Conservation (phyloP, 495 filamentous ascomycete genomes). For the Hyaloscypha finlandica region DNA sequence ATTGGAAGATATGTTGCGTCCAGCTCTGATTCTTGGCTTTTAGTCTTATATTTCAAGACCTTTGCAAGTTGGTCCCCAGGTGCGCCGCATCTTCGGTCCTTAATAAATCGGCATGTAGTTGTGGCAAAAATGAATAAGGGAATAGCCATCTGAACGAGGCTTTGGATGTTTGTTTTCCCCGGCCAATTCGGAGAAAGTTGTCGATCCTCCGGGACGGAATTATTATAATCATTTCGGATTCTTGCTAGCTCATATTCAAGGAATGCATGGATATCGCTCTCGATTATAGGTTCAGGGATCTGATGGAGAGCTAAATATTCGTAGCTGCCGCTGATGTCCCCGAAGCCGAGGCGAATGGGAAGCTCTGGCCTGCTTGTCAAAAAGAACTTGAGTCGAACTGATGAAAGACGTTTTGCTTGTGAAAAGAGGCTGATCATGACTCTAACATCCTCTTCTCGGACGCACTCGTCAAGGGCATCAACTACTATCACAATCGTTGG, state of each 20-base stretch:
- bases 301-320: conserved; percentile 1
- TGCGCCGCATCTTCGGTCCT: conserved; percentile 20
- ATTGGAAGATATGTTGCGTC: conserved; percentile 39
- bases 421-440: conserved; percentile 31
- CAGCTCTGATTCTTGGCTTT: conserved; percentile 32
- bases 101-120: conserved; percentile 39
- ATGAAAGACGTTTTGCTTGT: conserved; percentile 33
- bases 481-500: conserved; percentile 18
- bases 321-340: neutral
- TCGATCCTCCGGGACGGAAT: neutral
- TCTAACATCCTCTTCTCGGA: conserved; percentile 22
- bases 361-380: conserved; percentile 30
- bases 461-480: conserved; percentile 34
- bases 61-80: conserved; percentile 27
- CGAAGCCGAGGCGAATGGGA: conserved; percentile 8
- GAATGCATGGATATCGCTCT: neutral
- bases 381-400: conserved; percentile 26
- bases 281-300: neutral
- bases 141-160: conserved; percentile 39
- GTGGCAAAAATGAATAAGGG: conserved; percentile 47
- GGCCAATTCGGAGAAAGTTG: neutral
- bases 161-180: conserved; percentile 4
- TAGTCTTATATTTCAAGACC: conserved; percentile 33
- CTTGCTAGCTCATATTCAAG: conserved; percentile 1
- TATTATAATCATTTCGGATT: conserved; percentile 12